Base-by-base conservation (phyloP, 2,329 filamentous ascomycete genomes). In the Sporothrix globosa region DNA sequence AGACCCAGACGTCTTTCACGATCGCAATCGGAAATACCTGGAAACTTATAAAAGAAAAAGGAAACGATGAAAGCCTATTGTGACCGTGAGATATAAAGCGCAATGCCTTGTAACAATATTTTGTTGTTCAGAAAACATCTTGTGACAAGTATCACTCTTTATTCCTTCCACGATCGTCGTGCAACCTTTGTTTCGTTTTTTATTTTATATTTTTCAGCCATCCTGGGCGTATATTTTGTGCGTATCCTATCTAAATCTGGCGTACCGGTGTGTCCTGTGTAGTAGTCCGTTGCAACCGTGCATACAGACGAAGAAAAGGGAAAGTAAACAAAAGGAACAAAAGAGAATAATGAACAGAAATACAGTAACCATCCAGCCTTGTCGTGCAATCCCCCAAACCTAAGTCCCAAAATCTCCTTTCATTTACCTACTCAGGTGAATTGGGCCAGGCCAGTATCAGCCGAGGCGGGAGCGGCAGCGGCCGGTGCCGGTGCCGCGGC, bases 381-480 rank as follows among this genome's bases (percentile, higher is more conserved):
- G n/a, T 61, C 44, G 56, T 61, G 30, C 21, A 61, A 11, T 61
- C 11, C 44, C 34, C 56, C 56, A 61, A 61, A 17, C n/a, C 34
- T 27, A 39, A 34, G 34, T 9, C 34, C 34, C 44, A 19, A 17
- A 48, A 5, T 17, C 44, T 19, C 44, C 14, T 19, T 13, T n/a
- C 30, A 10, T 14, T 7, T 5, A 3, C 48, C 30, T 24, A 52
- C 53, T 72, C 70, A 77, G 11, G 74, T 77, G 69, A 77, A 74
- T 61, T 77, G 73, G 0, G 76, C 72, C 69, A 77, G 71, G 50
- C 70, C 63, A n/a, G 65, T 63, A 39, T 50, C 70, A 19, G 30
- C 48, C 13, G 58, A 24, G 7, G 68, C 68, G 5, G 61, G 53
- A 10, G 58, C 53, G 24, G 68, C 70, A 13, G 56, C 54, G 52